Percentiles rank a stretch among this genome's conserved stretches.
Conservation (phyloP, 495 filamentous ascomycete genomes). For the Talaromyces borbonicus region DNA sequence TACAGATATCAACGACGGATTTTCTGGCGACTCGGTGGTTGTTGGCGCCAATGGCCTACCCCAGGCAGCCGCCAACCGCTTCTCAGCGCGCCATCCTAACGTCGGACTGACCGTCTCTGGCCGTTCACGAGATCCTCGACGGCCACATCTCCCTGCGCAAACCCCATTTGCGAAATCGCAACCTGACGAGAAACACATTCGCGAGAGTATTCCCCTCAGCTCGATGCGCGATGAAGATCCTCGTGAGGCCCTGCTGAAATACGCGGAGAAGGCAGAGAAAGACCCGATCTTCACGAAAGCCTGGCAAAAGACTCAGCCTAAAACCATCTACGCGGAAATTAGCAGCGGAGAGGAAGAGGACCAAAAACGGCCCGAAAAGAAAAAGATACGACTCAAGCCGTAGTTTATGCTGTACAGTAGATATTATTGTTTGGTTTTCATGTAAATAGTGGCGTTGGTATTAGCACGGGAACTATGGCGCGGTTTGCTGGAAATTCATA, state of each 20-base stretch:
- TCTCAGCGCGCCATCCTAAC: slow-evolving; percentile 57
- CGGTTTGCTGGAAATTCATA: too few relatives aligned
- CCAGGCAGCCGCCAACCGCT: slow-evolving; percentile 38
- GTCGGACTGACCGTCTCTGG: slow-evolving; percentile 73
- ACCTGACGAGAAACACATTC: slow-evolving; percentile 83
- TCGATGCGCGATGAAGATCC: slow-evolving; percentile 98
- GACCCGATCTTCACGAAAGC: slow-evolving; percentile 90
- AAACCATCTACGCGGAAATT: slow-evolving; percentile 83
- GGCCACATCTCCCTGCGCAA: slow-evolving; percentile 71
- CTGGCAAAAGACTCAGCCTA: slow-evolving; percentile 87
- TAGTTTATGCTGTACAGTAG: not conserved
- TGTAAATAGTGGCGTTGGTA: not conserved
- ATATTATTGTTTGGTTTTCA: not conserved
- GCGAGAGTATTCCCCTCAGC: slow-evolving; percentile 77
- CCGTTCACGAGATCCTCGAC: slow-evolving; percentile 62
- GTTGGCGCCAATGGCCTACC: slow-evolving; percentile 40
- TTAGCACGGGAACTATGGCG: too few relatives aligned
- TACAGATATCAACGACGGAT: slow-evolving; percentile 64
- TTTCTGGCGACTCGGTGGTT: slow-evolving; percentile 76
- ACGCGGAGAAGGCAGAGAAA: slow-evolving; percentile 87
- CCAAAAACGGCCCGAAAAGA: slow-evolving; percentile 59
- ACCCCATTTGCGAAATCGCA: slow-evolving; percentile 89
- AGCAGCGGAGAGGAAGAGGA: slow-evolving; percentile 81
- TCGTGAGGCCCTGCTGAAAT: slow-evolving; percentile 85
- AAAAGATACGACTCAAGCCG: slow-evolving; percentile 49